Base-by-base conservation (phyloP, 306 rosid genomes). In the Psophocarpus tetragonolobus region DNA sequence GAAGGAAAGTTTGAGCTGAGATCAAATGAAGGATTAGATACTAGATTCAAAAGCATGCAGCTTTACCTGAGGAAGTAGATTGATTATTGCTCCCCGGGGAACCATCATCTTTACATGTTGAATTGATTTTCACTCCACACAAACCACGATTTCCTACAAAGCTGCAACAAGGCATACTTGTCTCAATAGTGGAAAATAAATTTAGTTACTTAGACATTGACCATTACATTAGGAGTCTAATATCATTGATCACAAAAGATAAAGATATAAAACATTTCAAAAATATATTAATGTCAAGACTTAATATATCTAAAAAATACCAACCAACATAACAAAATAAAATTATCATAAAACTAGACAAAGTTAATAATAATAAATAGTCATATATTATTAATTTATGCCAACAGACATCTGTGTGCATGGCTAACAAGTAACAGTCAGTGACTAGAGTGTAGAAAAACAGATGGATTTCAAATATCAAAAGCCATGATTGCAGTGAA, bases 111-210 rank as follows among this genome's bases (percentile, higher is more conserved):
- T 86, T 95, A 87, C 99, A 96, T 61, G 80, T 58, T 69, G 88
- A 80, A 76, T 77, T 83, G 64, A 87, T 80, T 88, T 88, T 95
- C 73, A 63, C 81, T 71, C 98, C 99, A 70, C 99, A 96, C 87
- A 96, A 83, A 64, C 90, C 98, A 77, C 96, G 99, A 53, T 96
- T 96, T 81, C 99, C 98, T 70, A 79, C 84, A 87, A 92, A 96
- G 69, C 99, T 96, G 89, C 86, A 71, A 81, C 53, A 64, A 80
- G 47, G 69, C 15, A 65, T 17, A 56, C 45, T 79, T 76, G 71
- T 78, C 41, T 76, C 67, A 82, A 70, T 70, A 74, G 42, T 68
- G 56, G 44, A 67, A 64, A 66, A 47, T 50, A n/a, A 12, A 58
- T n/a, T 45, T 23, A 53, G 41, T 36, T 57, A 36, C 74, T 33